Evolutionary conservation across 805 yeast species (phyloP).

Genomic region (Wickerhamomyces queroliae): DNA sequence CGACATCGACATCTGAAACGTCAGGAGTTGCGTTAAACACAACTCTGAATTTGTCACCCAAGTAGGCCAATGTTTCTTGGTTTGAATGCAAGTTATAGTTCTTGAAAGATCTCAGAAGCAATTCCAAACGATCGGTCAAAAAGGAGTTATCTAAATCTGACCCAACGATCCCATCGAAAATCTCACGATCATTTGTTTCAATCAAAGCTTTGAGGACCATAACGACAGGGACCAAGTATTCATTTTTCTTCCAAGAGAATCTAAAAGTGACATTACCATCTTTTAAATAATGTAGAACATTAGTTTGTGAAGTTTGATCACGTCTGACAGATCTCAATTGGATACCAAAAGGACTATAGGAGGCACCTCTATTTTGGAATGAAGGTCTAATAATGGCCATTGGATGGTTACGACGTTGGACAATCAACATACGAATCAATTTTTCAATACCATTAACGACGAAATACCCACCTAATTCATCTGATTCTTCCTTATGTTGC

Average conservation of each 20-base stretch:
- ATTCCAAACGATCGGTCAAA: slow-evolving; percentile 95
- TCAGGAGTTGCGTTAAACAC: slow-evolving; percentile 89
- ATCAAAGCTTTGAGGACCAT: slow-evolving; percentile 87
- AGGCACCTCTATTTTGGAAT: slow-evolving; percentile 88
- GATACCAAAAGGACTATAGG: slow-evolving; percentile 85
- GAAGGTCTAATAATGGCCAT: slow-evolving; percentile 97
- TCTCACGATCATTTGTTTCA: slow-evolving; percentile 90
- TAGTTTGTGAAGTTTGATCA: slow-evolving; percentile 96
- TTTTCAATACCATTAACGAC: slow-evolving; percentile 94
- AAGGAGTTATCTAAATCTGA: slow-evolving; percentile 82
- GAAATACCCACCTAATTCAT: slow-evolving; percentile 95
- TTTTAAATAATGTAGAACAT: slow-evolving; percentile 90
- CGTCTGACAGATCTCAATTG: slow-evolving; percentile 93
- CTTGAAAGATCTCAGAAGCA: slow-evolving; percentile 84
- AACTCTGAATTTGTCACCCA: slow-evolving; percentile 94
- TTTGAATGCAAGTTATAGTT: slow-evolving; percentile 71
- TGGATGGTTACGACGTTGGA: slow-evolving; percentile 95
- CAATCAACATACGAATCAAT: slow-evolving; percentile 93
- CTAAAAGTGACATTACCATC: slow-evolving; percentile 97
- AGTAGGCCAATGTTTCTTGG: slow-evolving; percentile 85
- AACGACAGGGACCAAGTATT: slow-evolving; percentile 87
- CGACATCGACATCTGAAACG: slow-evolving; percentile 84
- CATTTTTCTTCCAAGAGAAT: slow-evolving; percentile 96
- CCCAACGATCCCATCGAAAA: slow-evolving; percentile 95
- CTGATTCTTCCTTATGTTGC: slow-evolving; percentile 78